Evolutionary conservation across 345 rosid species (phyloP).

Genomic region (Linum tenue): DNA sequence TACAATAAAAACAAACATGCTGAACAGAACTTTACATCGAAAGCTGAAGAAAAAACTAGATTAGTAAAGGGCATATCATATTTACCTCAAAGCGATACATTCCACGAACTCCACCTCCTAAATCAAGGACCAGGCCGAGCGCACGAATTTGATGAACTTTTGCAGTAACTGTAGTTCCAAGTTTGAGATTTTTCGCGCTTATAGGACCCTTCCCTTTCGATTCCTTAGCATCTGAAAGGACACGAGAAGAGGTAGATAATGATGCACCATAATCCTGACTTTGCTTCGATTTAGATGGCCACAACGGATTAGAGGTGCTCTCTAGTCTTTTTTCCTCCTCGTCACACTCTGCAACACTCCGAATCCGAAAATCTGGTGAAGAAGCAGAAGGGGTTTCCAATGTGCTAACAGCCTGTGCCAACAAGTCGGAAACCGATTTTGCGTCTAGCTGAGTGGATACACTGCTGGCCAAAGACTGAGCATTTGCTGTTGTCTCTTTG

Average conservation of each 20-base stretch:
- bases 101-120: slow-evolving; percentile 85
- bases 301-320: slow-evolving; percentile 22
- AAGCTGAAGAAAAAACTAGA: background rate
- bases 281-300: slow-evolving; percentile 15
- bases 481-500: slow-evolving; percentile 28
- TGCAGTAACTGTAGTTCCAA: slow-evolving; percentile 56
- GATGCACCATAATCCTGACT: slow-evolving; percentile 14
- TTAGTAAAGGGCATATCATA: background rate
- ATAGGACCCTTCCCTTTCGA: slow-evolving; percentile 17
- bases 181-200: slow-evolving; percentile 43
- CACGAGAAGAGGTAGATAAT: slow-evolving; percentile 12
- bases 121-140: slow-evolving; percentile 77
- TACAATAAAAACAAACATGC: background rate
- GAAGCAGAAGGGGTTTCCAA: slow-evolving; percentile 15
- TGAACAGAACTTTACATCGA: background rate
- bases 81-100: slow-evolving; percentile 79
- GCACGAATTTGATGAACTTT: slow-evolving; percentile 57
- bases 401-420: slow-evolving; percentile 11
- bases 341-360: slow-evolving; percentile 82
- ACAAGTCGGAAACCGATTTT: slow-evolving; percentile 22
- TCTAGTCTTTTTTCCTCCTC: slow-evolving; percentile 53
- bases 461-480: slow-evolving; percentile 34
- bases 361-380: slow-evolving; percentile 57
- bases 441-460: slow-evolving; percentile 29
- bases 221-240: slow-evolving; percentile 13